Evolutionary conservation across 2,329 filamentous ascomycete genomes (phyloP).

Genomic region (Passalora sequoiae): DNA sequence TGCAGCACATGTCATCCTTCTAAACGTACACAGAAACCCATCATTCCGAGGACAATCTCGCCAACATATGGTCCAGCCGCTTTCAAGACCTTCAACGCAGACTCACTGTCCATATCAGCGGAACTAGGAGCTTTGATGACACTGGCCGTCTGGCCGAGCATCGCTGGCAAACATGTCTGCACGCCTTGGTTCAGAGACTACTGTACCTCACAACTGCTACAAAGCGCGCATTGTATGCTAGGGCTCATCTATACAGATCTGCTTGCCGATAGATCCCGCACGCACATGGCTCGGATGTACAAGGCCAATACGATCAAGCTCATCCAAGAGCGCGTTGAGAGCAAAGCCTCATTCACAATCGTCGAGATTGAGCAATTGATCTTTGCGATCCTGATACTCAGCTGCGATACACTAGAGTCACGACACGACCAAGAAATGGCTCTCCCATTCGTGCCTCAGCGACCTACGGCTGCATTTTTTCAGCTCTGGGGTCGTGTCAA

Average conservation of each 20-base stretch:
- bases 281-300: background rate
- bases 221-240: conserved; percentile 3
- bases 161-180: background rate
- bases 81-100: conserved; percentile 1
- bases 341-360: background rate
- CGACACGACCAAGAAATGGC: background rate
- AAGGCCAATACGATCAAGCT: background rate
- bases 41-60: conserved; percentile 2
- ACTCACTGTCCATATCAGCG: background rate
- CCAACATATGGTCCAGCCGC: background rate
- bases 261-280: background rate
- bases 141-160: conserved; percentile 2
- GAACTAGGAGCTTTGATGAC: background rate
- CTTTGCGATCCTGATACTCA: conserved; percentile 2
- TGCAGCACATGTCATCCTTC: no score
- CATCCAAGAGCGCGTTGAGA: background rate
- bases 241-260: conserved; percentile 3
- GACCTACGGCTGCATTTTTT: background rate
- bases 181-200: conserved; percentile 7
- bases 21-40: no score
- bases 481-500: conserved; percentile 1
- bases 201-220: conserved; percentile 3
- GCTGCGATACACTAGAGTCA: background rate
- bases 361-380: conserved; percentile 2
- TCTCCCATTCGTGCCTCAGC: conserved; percentile 2